Evolutionary conservation across 495 filamentous ascomycete genomes (phyloP).

Genomic region (Penicillium soppii): DNA sequence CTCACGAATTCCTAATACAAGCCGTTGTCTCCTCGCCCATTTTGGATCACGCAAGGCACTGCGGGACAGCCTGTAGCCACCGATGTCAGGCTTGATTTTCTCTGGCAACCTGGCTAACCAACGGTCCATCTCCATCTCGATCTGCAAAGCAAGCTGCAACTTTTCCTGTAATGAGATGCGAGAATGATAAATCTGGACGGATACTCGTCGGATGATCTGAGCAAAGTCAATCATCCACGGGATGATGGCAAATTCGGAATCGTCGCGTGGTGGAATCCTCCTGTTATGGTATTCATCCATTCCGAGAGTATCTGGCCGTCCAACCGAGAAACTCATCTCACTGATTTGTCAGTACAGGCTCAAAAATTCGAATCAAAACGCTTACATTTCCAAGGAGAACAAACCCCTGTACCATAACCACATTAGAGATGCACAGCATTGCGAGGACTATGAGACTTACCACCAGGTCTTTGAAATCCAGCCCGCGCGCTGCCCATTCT

Average conservation of each 20-base stretch:
- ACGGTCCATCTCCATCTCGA: slow-evolving; percentile 36
- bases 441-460: slow-evolving; percentile 18
- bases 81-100: slow-evolving; percentile 34
- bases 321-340: slow-evolving; percentile 44
- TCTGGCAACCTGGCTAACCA: slow-evolving; percentile 38
- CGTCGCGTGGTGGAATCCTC: slow-evolving; percentile 35
- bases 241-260: slow-evolving; percentile 41
- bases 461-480: slow-evolving; percentile 48
- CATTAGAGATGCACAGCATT: background rate
- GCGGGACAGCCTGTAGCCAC: slow-evolving; percentile 16
- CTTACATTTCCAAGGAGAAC: slow-evolving; percentile 43
- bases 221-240: slow-evolving; percentile 45
- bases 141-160: slow-evolving; percentile 34
- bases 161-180: slow-evolving; percentile 40
- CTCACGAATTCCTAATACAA: slow-evolving; percentile 40
- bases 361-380: background rate
- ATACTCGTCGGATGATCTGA: slow-evolving; percentile 39
- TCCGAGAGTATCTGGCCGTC: slow-evolving; percentile 41
- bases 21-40: slow-evolving; percentile 38
- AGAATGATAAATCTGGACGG: slow-evolving; percentile 43
- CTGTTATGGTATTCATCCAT: slow-evolving; percentile 47
- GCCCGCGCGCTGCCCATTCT: slow-evolving; percentile 26
- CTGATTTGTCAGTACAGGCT: slow-evolving; percentile 14
- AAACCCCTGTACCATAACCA: slow-evolving; percentile 26
- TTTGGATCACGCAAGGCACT: slow-evolving; percentile 38